Evolutionary conservation across 139 green algal genomes (phyloP).

Genomic region (Chlorella vulgaris): DNA sequence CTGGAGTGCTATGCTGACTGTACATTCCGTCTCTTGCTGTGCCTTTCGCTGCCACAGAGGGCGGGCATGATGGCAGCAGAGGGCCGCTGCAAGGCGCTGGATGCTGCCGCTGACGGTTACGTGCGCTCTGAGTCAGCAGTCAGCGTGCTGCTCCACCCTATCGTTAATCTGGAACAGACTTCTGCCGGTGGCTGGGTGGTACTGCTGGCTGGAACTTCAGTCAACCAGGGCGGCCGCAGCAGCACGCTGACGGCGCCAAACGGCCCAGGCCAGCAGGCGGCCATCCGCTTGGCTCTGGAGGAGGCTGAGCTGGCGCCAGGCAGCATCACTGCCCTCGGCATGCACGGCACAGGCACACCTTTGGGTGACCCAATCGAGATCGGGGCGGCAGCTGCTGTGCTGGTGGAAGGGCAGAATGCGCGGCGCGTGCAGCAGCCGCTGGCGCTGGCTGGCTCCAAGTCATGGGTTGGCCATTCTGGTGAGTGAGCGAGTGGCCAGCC

Average conservation of each 20-base stretch:
- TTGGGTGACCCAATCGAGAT: constrained; percentile 92
- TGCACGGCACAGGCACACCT: constrained; percentile 83
- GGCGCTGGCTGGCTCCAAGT: constrained; percentile 69
- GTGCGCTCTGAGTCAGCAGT: constrained; percentile 65
- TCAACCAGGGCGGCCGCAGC: constrained; percentile 81
- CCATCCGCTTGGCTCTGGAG: constrained; percentile 63
- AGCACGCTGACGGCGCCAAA: constrained; percentile 88
- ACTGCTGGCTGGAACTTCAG: constrained; percentile 45
- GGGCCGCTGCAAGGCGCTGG: constrained; percentile 91
- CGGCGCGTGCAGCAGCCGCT: constrained; percentile 28
- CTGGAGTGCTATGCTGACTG: neutral
- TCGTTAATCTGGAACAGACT: neutral
- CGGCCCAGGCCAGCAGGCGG: constrained; percentile 81
- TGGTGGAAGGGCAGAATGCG: constrained; percentile 23
- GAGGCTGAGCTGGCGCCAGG: constrained; percentile 1
- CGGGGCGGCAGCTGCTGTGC: constrained; percentile 56
- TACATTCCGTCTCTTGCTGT: neutral
- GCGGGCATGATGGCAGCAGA: constrained; percentile 82
- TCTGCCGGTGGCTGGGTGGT: constrained; percentile 5
- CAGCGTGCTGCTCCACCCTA: constrained; percentile 44
- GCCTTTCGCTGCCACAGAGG: neutral
- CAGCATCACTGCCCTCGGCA: constrained; percentile 27
- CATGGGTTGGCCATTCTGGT: constrained; percentile 71
- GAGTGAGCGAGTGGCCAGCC: neutral
- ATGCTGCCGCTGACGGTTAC: constrained; percentile 83